phyloP scores from a whole-genome alignment of 2,329 filamentous ascomycete species.

The Trichoderma sp. region DNA sequence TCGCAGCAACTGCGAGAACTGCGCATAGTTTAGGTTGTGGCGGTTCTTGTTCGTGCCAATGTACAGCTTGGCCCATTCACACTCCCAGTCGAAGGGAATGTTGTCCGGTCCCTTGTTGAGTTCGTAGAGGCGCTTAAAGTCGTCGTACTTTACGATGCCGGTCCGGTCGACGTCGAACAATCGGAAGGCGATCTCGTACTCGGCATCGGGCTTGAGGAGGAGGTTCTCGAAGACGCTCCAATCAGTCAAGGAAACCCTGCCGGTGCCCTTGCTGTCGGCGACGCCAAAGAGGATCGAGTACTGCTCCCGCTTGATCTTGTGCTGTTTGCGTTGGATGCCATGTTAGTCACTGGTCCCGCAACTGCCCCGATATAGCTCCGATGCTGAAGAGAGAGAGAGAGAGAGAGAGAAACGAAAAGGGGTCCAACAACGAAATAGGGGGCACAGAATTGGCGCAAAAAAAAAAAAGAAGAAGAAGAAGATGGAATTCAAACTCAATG shows the following conservation, averaged over 20 bases:
- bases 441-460: neutral
- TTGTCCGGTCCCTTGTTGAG: slow-evolving; percentile 81
- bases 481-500: neutral
- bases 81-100: slow-evolving; percentile 96
- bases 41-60: slow-evolving; percentile 84
- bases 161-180: slow-evolving; percentile 86
- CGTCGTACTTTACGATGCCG: slow-evolving; percentile 85
- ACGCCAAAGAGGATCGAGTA: slow-evolving; percentile 92
- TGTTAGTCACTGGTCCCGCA: slow-evolving; percentile 20
- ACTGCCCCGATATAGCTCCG: slow-evolving; percentile 19
- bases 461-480: neutral
- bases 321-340: slow-evolving; percentile 53
- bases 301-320: slow-evolving; percentile 96
- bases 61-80: slow-evolving; percentile 94
- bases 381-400: neutral
- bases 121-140: slow-evolving; percentile 83
- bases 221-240: slow-evolving; percentile 95
- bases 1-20: slow-evolving; percentile 97
- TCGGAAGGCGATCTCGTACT: slow-evolving; percentile 98
- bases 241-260: slow-evolving; percentile 77
- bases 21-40: slow-evolving; percentile 89
- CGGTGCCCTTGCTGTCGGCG: slow-evolving; percentile 75
- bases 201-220: slow-evolving; percentile 89
- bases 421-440: neutral
- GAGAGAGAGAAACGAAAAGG: neutral